A percentile compares a stretch with the other conserved stretches of the same genome.
phyloP scores from a whole-genome alignment of 208 protist genomes.

The Trypanosoma lewisi region DNA sequence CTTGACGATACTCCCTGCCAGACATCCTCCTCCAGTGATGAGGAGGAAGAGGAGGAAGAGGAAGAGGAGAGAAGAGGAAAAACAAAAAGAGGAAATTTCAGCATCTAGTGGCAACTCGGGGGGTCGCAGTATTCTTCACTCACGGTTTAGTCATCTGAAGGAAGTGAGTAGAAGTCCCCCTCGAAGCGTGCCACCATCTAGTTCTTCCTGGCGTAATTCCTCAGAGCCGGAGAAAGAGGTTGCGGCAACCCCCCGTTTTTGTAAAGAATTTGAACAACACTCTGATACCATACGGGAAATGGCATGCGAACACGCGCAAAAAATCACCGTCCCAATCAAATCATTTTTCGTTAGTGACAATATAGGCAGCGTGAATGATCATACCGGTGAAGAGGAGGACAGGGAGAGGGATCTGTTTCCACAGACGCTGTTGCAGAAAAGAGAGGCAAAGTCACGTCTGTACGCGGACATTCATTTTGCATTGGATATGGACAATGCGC shows the following conservation, averaged over 20 bases:
- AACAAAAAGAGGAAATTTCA: not conserved
- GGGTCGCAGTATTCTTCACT: not conserved
- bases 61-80: not conserved
- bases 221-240: not conserved
- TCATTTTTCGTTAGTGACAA: not conserved
- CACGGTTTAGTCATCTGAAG: not conserved
- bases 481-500: constrained; percentile 33
- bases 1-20: constrained; percentile 38
- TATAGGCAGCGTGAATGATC: constrained; percentile 2
- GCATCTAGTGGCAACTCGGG: not conserved
- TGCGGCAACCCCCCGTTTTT: constrained; percentile 7
- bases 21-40: constrained; percentile 9
- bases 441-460: constrained; percentile 26
- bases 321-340: not conserved
- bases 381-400: constrained; percentile 10
- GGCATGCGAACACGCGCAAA: constrained; percentile 10
- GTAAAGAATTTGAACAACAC: constrained; percentile 18
- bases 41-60: not conserved
- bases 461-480: constrained; percentile 58
- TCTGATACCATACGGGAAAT: constrained; percentile 8
- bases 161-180: constrained; percentile 8
- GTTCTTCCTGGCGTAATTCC: not conserved
- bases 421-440: not conserved
- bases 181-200: not conserved
- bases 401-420: not conserved